Conservation (phyloP, 768 basidiomycete species). For the Steccherinum ochraceum region DNA sequence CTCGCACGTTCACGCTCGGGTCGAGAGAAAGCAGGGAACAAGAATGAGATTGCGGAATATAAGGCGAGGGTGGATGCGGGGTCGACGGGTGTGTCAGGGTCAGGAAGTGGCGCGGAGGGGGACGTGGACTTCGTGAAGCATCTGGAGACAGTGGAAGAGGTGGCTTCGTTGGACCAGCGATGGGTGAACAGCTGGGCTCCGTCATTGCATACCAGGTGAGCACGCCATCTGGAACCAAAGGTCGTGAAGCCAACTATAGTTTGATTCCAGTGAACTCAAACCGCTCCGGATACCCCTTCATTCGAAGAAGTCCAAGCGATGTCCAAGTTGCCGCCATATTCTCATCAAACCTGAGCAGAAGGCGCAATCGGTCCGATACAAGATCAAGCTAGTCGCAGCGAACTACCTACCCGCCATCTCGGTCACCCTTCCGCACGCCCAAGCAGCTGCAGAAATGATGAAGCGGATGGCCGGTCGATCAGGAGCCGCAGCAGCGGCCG, state of each 20-base stretch:
- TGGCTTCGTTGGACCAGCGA: conserved; percentile 70
- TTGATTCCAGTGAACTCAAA: conserved; percentile 57
- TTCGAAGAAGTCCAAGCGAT: conserved; percentile 93
- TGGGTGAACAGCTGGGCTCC: conserved; percentile 79
- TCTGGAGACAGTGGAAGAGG: conserved; percentile 53
- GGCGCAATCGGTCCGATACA: conserved; percentile 88
- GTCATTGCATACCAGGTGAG: conserved; percentile 59
- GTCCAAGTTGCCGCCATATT: conserved; percentile 90
- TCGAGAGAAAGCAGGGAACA: conserved; percentile 60
- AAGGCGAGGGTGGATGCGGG: conserved; percentile 63
- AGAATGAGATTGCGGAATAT: conserved; percentile 76
- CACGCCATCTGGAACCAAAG: conserved; percentile 12
- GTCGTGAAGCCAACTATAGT: conserved; percentile 5
- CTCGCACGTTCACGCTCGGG: conserved; percentile 40
- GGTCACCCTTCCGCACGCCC: conserved; percentile 57
- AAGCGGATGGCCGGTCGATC: conserved; percentile 34
- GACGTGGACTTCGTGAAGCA: conserved; percentile 68
- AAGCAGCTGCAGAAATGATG: conserved; percentile 29
- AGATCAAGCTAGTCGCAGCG: conserved; percentile 95
- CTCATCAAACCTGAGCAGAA: conserved; percentile 98
- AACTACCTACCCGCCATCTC: conserved; percentile 90
- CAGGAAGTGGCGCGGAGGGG: conserved; percentile 58
- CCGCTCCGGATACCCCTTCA: conserved; percentile 90
- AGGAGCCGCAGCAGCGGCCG: conserved; percentile 17
- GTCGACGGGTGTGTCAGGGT: conserved; percentile 44